Evolutionary conservation across 305 asterid genomes (phyloP).

Genomic region (Fraxinus sp.): DNA sequence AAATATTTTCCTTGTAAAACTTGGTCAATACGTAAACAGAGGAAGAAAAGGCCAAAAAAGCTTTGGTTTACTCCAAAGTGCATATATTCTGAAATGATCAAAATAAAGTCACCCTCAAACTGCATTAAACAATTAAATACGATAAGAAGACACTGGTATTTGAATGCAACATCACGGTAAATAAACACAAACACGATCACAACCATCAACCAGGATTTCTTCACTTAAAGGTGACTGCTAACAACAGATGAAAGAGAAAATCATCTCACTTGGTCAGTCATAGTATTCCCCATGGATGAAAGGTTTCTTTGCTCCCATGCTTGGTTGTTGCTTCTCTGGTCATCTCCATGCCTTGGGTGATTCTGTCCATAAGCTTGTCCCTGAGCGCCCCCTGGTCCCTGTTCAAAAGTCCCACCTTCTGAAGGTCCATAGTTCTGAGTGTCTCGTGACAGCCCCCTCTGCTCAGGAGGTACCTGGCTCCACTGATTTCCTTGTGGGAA

Average conservation of each 20-base stretch:
- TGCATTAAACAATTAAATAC: background rate
- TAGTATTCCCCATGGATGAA: constrained; percentile 24
- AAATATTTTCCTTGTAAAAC: background rate
- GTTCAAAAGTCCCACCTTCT: constrained; percentile 37
- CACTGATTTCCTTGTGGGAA: constrained; percentile 31
- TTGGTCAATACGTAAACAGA: background rate
- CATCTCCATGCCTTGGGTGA: constrained; percentile 25
- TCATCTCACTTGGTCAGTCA: constrained; percentile 40
- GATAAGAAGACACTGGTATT: background rate
- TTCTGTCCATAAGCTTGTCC: constrained; percentile 30
- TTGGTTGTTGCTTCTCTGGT: constrained; percentile 24
- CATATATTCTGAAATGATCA: background rate
- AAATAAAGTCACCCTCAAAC: background rate
- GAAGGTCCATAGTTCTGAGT: constrained; percentile 28
- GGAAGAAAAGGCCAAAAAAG: background rate
- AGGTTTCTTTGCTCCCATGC: constrained; percentile 28
- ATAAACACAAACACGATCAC: background rate
- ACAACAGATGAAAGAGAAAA: constrained; percentile 15
- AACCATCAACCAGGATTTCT: constrained; percentile 11
- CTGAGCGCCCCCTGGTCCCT: constrained; percentile 26
- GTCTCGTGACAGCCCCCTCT: constrained; percentile 35
- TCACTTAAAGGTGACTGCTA: background rate
- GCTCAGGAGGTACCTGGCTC: constrained; percentile 37
- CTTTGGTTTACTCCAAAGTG: background rate
- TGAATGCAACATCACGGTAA: background rate